phyloP scores from a whole-genome alignment of 352 stramenopile genomes.

The Globisporangium barbulae region DNA sequence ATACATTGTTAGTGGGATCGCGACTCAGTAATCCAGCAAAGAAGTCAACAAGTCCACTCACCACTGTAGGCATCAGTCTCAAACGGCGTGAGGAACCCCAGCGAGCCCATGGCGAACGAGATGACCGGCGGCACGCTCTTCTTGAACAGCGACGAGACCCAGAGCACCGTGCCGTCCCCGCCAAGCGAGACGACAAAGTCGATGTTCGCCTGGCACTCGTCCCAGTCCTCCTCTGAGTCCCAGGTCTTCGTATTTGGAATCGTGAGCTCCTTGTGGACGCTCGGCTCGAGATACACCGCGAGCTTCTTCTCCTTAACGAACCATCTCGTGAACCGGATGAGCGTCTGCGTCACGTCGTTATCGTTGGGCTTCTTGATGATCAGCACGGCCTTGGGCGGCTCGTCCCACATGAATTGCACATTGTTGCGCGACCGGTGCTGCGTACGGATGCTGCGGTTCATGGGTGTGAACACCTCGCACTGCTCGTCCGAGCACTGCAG shows the following conservation, averaged over 20 bases:
- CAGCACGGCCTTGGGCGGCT: constrained; percentile 72
- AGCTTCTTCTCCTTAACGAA: constrained; percentile 73
- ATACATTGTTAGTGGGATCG: background rate
- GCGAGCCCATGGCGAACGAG: constrained; percentile 92
- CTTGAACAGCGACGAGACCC: constrained; percentile 83
- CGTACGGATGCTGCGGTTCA: constrained; percentile 84
- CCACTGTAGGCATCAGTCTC: constrained; percentile 54
- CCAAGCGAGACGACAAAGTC: constrained; percentile 94
- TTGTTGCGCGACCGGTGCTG: constrained; percentile 86
- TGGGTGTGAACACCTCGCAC: constrained; percentile 84
- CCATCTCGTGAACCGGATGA: constrained; percentile 66
- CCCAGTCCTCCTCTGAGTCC: constrained; percentile 55
- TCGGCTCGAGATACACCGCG: constrained; percentile 67
- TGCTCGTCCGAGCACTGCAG: constrained; percentile 87
- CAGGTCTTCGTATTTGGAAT: constrained; percentile 63
- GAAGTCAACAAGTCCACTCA: constrained; percentile 10
- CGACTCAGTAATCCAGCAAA: background rate
- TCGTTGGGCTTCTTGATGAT: constrained; percentile 91
- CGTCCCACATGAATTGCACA: constrained; percentile 88
- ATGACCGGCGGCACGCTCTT: constrained; percentile 95
- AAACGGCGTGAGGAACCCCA: constrained; percentile 97
- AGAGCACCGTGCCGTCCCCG: constrained; percentile 93
- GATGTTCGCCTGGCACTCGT: constrained; percentile 70
- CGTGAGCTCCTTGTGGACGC: constrained; percentile 63
- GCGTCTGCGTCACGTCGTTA: constrained; percentile 61